Base-by-base conservation (phyloP, 306 rosid species). In the Bauhinia variegata region DNA sequence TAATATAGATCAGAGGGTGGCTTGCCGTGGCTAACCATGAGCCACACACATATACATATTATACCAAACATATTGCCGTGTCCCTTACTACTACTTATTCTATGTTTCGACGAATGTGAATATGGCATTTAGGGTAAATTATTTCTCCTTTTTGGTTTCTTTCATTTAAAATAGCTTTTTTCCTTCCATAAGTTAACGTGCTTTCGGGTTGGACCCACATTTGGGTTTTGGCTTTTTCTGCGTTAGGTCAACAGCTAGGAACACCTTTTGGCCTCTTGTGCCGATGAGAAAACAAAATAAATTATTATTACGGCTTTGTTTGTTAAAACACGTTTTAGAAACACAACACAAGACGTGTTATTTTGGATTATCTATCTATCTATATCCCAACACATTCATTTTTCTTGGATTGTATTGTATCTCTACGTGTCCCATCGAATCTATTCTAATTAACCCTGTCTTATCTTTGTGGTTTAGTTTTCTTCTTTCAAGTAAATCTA, bases 211-310 rank as follows among this genome's bases (percentile, higher is more conserved):
- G n/a, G 83, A 81, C 72, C 83, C 96, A 83, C 70, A 37, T 31
- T 5, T 31, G 52, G 34, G 74, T n/a, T 84, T 86, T 91, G 95
- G 82, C 83, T 43, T 69, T 74, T 65, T 54, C 71, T 74, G 91
- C 49, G 64, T 76, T 81, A 70, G 91, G 96, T 91, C 89, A 84
- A 91, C 93, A 85, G 81, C 82, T 71, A 63, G 88, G 89, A 83
- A 77, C 75, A 79, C 51, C 65, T 78, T 80, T 85, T 78, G 95
- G 75, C 86, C 48, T 78, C 50, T 88, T 78, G 51, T 79, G 85
- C 80, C 70, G 12, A n/a, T n/a, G n/a, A n/a, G n/a, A n/a, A n/a
- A n/a, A n/a, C n/a, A n/a, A n/a, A n/a, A n/a, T n/a, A n/a, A n/a
- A n/a, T n/a, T n/a, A 60, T 79, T 53, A 37, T 54, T 52, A 32